Evolutionary conservation across 75 land plant species (phyloP).

Genomic region (Cupressus sempervirens): DNA sequence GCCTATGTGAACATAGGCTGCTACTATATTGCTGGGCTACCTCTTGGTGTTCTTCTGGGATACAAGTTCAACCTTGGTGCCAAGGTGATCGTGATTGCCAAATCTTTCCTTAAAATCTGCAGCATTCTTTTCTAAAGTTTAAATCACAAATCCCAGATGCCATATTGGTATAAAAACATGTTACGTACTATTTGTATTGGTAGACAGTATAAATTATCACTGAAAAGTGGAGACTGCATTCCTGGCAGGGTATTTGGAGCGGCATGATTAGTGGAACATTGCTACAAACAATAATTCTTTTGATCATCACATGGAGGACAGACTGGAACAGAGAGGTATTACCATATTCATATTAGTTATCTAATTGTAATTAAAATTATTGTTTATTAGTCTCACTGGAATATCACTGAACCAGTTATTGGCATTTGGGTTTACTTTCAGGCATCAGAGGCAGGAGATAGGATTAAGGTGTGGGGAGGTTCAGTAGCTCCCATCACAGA

Average conservation of each 20-base stretch:
- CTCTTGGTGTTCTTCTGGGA: constrained; percentile 6
- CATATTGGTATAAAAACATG: neutral
- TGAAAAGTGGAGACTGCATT: neutral
- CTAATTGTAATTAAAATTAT: neutral
- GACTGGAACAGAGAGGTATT: constrained; percentile 53
- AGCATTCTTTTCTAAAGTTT: neutral
- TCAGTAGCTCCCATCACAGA: neutral
- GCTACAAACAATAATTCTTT: constrained; percentile 42
- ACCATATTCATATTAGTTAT: neutral
- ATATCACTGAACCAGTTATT: neutral
- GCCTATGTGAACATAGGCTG: constrained; percentile 11
- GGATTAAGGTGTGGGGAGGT: constrained; percentile 12
- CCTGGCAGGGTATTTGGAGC: constrained; percentile 51
- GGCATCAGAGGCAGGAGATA: neutral
- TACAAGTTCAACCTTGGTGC: neutral
- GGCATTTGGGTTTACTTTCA: neutral
- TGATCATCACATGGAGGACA: constrained; percentile 26
- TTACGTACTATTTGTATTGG: neutral
- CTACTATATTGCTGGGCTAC: constrained; percentile 5
- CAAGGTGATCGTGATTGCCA: neutral
- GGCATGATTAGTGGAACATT: constrained; percentile 56
- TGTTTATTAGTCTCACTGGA: neutral
- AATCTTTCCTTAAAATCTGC: neutral
- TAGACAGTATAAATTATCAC: neutral
- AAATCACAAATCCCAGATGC: neutral